A percentile compares a stretch with the other conserved stretches of the same genome.
phyloP scores from a whole-genome alignment of 306 rosid species.

The Prunus davidiana region DNA sequence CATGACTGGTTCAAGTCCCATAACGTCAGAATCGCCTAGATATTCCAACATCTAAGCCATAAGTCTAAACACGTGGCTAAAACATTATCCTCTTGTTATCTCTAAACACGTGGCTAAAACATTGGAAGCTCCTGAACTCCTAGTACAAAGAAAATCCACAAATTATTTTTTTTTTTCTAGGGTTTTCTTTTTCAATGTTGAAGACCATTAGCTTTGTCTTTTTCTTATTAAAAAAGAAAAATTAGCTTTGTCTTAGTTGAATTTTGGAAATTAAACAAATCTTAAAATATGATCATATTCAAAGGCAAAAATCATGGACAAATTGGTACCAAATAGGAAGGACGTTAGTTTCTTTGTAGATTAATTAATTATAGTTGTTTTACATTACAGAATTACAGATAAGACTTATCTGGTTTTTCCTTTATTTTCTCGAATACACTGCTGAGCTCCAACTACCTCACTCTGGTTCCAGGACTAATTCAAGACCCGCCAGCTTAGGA shows the following conservation, averaged over 20 bases:
- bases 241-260: no score
- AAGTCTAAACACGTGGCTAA: no score
- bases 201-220: no score
- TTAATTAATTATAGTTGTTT: background rate
- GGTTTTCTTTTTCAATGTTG: background rate
- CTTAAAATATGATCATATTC: background rate
- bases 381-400: background rate
- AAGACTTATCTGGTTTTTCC: slow-evolving; percentile 2
- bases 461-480: background rate
- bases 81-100: no score
- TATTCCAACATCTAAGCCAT: no score
- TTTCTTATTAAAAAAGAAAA: no score
- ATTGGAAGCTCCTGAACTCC: no score
- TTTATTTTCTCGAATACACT: background rate
- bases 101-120: no score
- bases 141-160: no score
- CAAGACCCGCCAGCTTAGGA: slow-evolving; percentile 7
- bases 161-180: no score
- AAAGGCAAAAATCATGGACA: background rate
- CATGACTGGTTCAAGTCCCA: no score
- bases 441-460: background rate
- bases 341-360: background rate
- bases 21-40: no score
- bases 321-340: background rate
- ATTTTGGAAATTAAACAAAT: background rate